phyloP scores from a whole-genome alignment of 2,329 filamentous ascomycete genomes.

The Fusarium fujikuroi region DNA sequence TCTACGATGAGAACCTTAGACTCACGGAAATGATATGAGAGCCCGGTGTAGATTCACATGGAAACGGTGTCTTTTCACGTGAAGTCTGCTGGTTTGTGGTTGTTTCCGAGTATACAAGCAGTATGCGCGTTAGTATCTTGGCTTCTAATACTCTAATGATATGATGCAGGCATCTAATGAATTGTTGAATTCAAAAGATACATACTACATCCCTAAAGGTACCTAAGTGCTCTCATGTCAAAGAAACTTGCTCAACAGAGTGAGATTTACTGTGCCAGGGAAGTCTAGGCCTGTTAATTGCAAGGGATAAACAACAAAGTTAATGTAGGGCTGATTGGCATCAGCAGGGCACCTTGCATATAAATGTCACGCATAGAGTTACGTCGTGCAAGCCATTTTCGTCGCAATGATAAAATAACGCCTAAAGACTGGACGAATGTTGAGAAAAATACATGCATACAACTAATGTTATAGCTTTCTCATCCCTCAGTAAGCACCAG shows the following conservation, averaged over 20 bases:
- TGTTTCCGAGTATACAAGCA: neutral
- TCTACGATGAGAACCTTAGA: neutral
- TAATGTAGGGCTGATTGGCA: neutral
- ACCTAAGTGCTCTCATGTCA: neutral
- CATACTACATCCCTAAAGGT: too few species aligned
- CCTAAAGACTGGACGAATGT: neutral
- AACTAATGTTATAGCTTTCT: neutral
- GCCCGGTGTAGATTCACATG: neutral
- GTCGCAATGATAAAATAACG: neutral
- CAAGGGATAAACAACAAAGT: neutral
- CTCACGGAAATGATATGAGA: neutral
- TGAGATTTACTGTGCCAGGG: neutral
- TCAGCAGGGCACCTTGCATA: neutral
- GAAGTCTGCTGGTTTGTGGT: neutral
- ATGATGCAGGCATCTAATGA: neutral
- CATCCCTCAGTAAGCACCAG: neutral
- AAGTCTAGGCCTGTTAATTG: neutral
- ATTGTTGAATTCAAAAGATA: neutral
- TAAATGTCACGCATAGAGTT: slow-evolving; percentile 1
- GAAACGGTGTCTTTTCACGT: neutral
- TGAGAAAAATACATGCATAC: neutral
- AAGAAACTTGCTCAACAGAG: neutral
- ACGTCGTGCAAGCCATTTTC: neutral
- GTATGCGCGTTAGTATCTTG: neutral
- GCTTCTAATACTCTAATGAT: neutral